Conservation (phyloP, 495 filamentous ascomycete species). For the Chaetomidium leptoderma region DNA sequence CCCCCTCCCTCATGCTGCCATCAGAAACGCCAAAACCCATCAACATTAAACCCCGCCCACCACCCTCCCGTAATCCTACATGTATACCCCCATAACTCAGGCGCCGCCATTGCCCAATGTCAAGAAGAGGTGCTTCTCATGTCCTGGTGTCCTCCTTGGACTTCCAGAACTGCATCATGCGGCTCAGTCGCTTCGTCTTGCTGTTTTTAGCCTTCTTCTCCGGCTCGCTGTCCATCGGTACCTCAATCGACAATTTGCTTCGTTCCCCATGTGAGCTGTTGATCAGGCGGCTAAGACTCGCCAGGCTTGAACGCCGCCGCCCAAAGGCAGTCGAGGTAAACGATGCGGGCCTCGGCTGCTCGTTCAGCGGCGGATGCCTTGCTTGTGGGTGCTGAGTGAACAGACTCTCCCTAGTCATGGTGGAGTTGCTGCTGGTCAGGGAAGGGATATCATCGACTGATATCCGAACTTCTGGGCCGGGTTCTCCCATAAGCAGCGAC, state of each 20-base stretch:
- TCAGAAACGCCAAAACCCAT: slow-evolving; percentile 30
- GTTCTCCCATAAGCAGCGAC: slow-evolving; percentile 57
- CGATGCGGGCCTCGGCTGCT: slow-evolving; percentile 63
- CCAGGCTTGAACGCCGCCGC: slow-evolving; percentile 77
- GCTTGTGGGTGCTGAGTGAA: slow-evolving; percentile 35
- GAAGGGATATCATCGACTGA: slow-evolving; percentile 87
- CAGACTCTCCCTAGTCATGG: slow-evolving; percentile 65
- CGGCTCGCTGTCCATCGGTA: slow-evolving; percentile 45
- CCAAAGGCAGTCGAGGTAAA: slow-evolving; percentile 62
- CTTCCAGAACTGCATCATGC: slow-evolving; percentile 83
- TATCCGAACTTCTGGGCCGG: slow-evolving; percentile 60
- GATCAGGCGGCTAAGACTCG: slow-evolving; percentile 78
- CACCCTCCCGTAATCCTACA: slow-evolving; percentile 29
- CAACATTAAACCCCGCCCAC: slow-evolving; percentile 14
- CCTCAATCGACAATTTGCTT: slow-evolving; percentile 77
- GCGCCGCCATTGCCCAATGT: not conserved
- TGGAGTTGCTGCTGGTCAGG: slow-evolving; percentile 79
- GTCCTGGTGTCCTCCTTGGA: slow-evolving; percentile 33
- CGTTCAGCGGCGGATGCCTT: slow-evolving; percentile 30
- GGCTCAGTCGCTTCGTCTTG: slow-evolving; percentile 68
- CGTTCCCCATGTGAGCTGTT: slow-evolving; percentile 71
- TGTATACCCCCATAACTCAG: not conserved
- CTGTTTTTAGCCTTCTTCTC: slow-evolving; percentile 64
- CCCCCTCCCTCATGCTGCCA: slow-evolving; percentile 42
- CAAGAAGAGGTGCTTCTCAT: not conserved